Base-by-base conservation (phyloP, 768 basidiomycete genomes). In the Pleurotus pulmonarius region DNA sequence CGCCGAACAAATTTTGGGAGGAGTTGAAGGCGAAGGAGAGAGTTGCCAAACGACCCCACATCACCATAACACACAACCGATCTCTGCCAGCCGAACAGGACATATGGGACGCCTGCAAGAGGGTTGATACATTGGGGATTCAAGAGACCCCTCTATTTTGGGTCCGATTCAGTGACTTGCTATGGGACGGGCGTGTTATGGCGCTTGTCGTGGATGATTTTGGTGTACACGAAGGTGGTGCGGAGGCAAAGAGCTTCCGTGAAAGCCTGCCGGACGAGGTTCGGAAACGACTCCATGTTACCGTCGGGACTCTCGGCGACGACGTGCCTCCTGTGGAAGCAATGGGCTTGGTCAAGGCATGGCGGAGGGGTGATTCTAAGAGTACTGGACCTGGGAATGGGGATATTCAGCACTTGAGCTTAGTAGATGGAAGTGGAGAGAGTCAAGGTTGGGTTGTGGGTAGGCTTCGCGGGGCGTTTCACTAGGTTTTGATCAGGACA, bases 131-230 rank as follows among this genome's bases (percentile, higher is more conserved):
- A 11, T 64, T 69, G 57, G 18, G 45, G 8, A 39, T 58, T 29
- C 22, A 58, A 62, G 25, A 56, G 15, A 75, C 82, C 9, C 85
- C 87, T 0, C 58, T 82, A 54, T 90, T 92, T 69, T 70, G 72
- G 18, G 85, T 88, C 60, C 74, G 67, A 29, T 73, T 97, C 13
- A 78, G 79, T 4, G 68, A 77, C 51, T 68, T 96, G 11, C 70
- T 94, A 9, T 94, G 88, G 83, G 82, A 94, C 61, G 80, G 80
- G 20, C 72, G 88, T 25, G 82, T 93, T 5, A 93, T 98, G 91
- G 87, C 90, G 2, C 64, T 90, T 8, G 83, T 85, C 0, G 81
- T 97, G 26, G 85, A 86, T 1, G 75, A 83, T 47, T 58, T 97
- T 9, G 57, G 60, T 5, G 65, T 82, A 3, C 70, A 65, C 4